Percentiles rank a stretch among this genome's conserved stretches.
Conservation (phyloP, 2,329 filamentous ascomycete species). For the Cercospora canescens region DNA sequence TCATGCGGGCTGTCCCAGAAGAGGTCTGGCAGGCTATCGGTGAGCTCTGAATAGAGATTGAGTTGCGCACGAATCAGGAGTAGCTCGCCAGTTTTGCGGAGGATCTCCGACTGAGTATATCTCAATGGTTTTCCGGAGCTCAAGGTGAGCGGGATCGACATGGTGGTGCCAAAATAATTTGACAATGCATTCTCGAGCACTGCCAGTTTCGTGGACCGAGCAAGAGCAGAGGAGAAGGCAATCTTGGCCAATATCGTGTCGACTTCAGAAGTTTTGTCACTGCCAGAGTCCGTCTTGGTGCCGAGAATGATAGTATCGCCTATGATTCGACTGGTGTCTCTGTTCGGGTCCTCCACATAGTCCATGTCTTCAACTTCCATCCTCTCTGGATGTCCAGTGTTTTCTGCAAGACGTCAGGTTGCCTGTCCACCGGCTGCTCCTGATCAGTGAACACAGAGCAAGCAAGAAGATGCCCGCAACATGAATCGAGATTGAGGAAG, state of each 20-base stretch:
- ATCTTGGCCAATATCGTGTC: constrained; percentile 84
- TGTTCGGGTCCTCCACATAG: constrained; percentile 72
- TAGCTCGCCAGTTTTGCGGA: constrained; percentile 91
- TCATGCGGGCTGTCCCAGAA: constrained; percentile 95
- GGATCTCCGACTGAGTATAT: constrained; percentile 73
- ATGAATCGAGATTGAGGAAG: not conserved
- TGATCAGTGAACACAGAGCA: not conserved
- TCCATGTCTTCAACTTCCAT: constrained; percentile 89
- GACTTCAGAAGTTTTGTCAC: constrained; percentile 32
- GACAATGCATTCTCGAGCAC: constrained; percentile 82
- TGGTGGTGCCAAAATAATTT: constrained; percentile 83
- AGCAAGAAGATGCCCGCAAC: not conserved
- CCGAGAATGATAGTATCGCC: constrained; percentile 89
- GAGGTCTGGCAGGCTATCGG: constrained; percentile 89
- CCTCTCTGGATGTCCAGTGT: constrained; percentile 65
- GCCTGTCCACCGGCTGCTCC: not conserved
- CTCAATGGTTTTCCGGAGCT: constrained; percentile 65
- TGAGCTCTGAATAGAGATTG: constrained; percentile 95
- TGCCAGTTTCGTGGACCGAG: constrained; percentile 88
- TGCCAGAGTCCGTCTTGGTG: constrained; percentile 53
- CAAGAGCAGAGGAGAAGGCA: constrained; percentile 91
- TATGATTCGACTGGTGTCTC: constrained; percentile 74
- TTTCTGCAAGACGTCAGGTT: constrained; percentile 8
- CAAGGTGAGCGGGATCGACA: constrained; percentile 76
- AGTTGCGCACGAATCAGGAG: constrained; percentile 86